Base-by-base conservation (phyloP, 139 green algal species). In the Zygnema cylindricum region DNA sequence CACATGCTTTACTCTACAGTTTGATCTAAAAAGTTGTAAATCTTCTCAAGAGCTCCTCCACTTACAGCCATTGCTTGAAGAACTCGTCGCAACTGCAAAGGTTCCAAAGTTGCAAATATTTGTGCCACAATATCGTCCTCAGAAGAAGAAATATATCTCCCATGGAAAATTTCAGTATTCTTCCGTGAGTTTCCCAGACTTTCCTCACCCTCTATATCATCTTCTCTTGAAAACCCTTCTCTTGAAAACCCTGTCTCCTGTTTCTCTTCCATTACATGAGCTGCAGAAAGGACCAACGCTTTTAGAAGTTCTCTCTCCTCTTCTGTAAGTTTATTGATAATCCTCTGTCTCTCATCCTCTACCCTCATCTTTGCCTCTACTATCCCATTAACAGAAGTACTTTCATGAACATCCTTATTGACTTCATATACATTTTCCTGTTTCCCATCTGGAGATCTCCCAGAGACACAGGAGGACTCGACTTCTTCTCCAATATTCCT, bases 1-100 rank as follows among this genome's bases (percentile, higher is more conserved):
- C n/a, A n/a, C n/a, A n/a, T n/a, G n/a, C n/a, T n/a, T n/a, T n/a
- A n/a, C n/a, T n/a, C n/a, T n/a, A n/a, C n/a, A n/a, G n/a, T n/a
- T n/a, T n/a, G n/a, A n/a, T n/a, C n/a, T n/a, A n/a, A n/a, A n/a
- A n/a, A n/a, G n/a, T n/a, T n/a, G n/a, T n/a, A n/a, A n/a, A n/a
- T n/a, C n/a, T n/a, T n/a, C n/a, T n/a, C n/a, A n/a, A n/a, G n/a
- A n/a, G n/a, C n/a, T n/a, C n/a, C n/a, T n/a, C n/a, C n/a, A n/a
- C n/a, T 79, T 81, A 86, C 81, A 33, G 43, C 81, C 81, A 86
- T 86, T 33, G 38, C 81, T 38, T 78, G 81, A 2, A 86, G 81
- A 2, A 86, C 38, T 40, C 81, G 2, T 69, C 7, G 81, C 38
- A 86, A 43, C 43, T 63, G 33, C 30, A 33, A 38, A 39, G 81